Evolutionary conservation across 1,139 yeast species (phyloP).

Genomic region (Lodderomyces metapsilosis): DNA sequence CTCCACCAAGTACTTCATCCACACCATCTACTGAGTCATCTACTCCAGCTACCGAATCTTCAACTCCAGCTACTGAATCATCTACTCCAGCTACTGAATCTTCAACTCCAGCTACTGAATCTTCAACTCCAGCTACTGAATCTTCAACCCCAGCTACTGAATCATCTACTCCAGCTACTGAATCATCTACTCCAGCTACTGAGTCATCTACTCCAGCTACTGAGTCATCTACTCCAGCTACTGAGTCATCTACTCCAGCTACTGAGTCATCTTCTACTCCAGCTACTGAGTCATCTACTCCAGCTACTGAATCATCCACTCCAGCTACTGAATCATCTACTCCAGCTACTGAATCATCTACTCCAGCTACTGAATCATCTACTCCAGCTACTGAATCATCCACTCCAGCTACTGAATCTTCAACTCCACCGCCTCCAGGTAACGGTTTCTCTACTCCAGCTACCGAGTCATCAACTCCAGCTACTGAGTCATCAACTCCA

Average conservation of each 20-base stretch:
- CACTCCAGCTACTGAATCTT: background rate
- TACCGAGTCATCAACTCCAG: background rate
- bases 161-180: constrained; percentile 1
- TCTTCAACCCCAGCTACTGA: background rate
- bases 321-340: background rate
- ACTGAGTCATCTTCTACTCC: constrained; percentile 1
- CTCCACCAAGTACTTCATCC: constrained; percentile 5
- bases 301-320: constrained; percentile 1
- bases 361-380: background rate
- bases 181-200: background rate
- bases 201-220: background rate
- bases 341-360: background rate
- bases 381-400: background rate
- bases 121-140: background rate
- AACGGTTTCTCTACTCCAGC: background rate
- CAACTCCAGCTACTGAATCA: constrained; percentile 5
- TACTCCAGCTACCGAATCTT: constrained; percentile 2
- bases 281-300: background rate
- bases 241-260: background rate
- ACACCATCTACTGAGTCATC: constrained; percentile 1
- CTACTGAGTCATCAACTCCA: background rate
- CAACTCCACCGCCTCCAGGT: background rate
- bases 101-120: background rate
- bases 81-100: constrained; percentile 3
- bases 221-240: background rate